phyloP scores from a whole-genome alignment of 495 filamentous ascomycete genomes.

The Bathelium albidoporum region DNA sequence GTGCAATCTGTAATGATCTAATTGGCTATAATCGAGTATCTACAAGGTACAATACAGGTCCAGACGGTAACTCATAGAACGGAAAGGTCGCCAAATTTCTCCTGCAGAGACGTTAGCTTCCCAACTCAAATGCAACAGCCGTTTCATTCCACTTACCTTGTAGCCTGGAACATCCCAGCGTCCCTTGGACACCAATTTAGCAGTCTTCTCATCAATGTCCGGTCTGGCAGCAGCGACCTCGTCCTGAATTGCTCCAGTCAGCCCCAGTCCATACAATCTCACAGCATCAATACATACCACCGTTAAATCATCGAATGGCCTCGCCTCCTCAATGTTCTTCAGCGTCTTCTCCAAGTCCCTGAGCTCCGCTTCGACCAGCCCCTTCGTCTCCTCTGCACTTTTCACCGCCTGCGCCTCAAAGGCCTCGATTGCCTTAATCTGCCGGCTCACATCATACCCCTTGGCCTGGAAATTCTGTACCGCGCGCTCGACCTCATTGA shows the following conservation, averaged over 20 bases:
- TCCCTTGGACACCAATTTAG: conserved; percentile 87
- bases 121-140: neutral
- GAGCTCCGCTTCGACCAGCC: conserved; percentile 85
- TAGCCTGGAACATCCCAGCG: conserved; percentile 96
- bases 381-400: conserved; percentile 93
- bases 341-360: conserved; percentile 85
- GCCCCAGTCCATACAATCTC: conserved; percentile 4
- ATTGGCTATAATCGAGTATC: conserved; percentile 1
- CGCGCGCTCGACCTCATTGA: conserved; percentile 94
- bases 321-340: conserved; percentile 90
- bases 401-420: conserved; percentile 95
- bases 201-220: conserved; percentile 90
- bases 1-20: neutral
- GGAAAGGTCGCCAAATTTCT: conserved; percentile 97
- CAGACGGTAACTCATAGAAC: conserved; percentile 48
- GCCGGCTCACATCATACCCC: conserved; percentile 79
- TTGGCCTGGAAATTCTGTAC: conserved; percentile 81
- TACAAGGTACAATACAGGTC: neutral
- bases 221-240: conserved; percentile 87
- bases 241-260: conserved; percentile 53
- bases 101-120: conserved; percentile 41
- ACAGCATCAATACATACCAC: conserved; percentile 59
- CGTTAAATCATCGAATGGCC: conserved; percentile 94
- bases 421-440: conserved; percentile 93
- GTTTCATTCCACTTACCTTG: conserved; percentile 57